Percentiles rank a stretch among this genome's conserved stretches.
Conservation (phyloP, 2,329 filamentous ascomycete species). For the Myriosclerotinia scirpicola region DNA sequence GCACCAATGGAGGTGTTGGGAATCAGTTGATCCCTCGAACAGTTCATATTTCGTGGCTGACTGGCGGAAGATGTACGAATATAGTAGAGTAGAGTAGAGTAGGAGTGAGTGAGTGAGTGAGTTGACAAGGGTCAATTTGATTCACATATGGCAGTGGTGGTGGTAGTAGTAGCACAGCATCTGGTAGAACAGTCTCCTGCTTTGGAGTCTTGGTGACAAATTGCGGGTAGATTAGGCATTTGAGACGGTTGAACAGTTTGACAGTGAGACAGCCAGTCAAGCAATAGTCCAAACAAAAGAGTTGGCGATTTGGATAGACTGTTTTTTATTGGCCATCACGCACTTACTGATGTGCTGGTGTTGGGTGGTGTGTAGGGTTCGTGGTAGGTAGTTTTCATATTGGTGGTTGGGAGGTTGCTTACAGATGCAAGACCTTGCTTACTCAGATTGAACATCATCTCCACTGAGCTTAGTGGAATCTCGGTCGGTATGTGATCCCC, state of each 20-base stretch:
- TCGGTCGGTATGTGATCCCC: constrained; percentile 1
- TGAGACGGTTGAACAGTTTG: neutral
- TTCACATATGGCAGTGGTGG: constrained; percentile 1
- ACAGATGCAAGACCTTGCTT: constrained; percentile 23
- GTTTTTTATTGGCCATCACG: neutral
- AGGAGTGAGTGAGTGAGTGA: neutral
- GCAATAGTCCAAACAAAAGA: neutral
- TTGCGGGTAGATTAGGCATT: constrained; percentile 7
- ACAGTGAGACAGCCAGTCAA: neutral
- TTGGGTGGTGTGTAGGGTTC: constrained; percentile 7
- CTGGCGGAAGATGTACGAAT: neutral
- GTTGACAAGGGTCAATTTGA: constrained; percentile 7
- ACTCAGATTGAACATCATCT: constrained; percentile 14
- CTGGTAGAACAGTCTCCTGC: constrained; percentile 1
- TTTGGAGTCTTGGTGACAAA: neutral
- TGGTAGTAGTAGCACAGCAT: neutral
- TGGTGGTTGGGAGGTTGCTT: constrained; percentile 17
- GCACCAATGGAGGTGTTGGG: constrained; percentile 5
- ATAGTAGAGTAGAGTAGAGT: neutral
- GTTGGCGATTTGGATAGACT: neutral
- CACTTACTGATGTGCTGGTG: neutral
- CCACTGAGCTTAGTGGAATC: constrained; percentile 15
- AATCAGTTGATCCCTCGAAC: constrained; percentile 14
- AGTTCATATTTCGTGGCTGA: constrained; percentile 15
- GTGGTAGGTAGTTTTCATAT: constrained; percentile 1